Conservation (phyloP, 345 rosid genomes). For the Firmiana major region DNA sequence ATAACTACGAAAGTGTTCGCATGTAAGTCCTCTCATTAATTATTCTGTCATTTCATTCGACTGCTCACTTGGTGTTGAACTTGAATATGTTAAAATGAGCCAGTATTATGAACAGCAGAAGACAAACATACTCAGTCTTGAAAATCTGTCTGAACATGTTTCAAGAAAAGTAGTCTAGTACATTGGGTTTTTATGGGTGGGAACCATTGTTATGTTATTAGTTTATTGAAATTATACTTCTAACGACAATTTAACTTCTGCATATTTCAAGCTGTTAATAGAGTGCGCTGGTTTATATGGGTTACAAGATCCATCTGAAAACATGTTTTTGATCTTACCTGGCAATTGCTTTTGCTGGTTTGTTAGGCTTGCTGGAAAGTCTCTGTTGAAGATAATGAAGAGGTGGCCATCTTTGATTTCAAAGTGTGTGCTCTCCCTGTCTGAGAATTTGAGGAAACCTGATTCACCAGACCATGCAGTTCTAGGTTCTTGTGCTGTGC, state of each 20-base stretch:
- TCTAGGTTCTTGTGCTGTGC: constrained; percentile 90
- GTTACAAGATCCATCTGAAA: not conserved
- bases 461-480: constrained; percentile 68
- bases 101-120: not conserved
- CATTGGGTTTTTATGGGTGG: not conserved
- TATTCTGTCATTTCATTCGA: constrained; percentile 2
- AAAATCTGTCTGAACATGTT: not conserved
- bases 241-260: not conserved
- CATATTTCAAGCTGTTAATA: not conserved
- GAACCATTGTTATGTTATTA: not conserved
- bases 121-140: not conserved
- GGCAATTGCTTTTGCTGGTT: constrained; percentile 30
- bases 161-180: not conserved
- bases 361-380: constrained; percentile 87
- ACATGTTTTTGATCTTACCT: not conserved
- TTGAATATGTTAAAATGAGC: not conserved
- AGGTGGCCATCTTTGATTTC: constrained; percentile 93
- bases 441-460: constrained; percentile 60
- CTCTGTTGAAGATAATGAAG: constrained; percentile 84
- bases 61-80: not conserved
- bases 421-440: constrained; percentile 72
- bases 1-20: constrained; percentile 94
- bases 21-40: constrained; percentile 51
- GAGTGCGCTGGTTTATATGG: not conserved
- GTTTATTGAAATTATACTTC: not conserved